Percentiles rank a stretch among this genome's conserved stretches.
These are phyloP conservation scores for Aleurites moluccanus DNA, from an alignment of 441 rosid genomes.

Conservation along the genomic window DNA sequence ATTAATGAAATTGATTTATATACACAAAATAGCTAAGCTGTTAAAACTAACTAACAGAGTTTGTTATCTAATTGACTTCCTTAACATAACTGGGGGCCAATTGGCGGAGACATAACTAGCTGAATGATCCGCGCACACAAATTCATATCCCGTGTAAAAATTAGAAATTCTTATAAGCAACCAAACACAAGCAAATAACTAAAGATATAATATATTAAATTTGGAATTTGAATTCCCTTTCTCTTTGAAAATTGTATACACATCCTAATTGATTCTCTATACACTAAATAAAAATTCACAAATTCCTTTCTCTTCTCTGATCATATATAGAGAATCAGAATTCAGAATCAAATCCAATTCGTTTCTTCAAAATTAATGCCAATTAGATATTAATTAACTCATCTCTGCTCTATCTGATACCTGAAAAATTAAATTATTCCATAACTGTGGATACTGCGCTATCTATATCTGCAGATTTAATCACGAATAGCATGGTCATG, in stretches of 20 bases:
- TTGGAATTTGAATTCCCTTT: background rate
- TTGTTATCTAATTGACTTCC: too few relatives aligned
- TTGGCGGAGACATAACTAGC: too few relatives aligned
- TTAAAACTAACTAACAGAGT: too few relatives aligned
- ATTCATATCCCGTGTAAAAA: background rate
- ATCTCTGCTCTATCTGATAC: too few relatives aligned
- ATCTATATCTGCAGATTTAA: slow-evolving; percentile 18
- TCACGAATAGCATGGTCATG: slow-evolving; percentile 49
- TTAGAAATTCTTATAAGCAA: background rate
- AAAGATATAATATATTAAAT: too few relatives aligned
- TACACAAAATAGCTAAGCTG: too few relatives aligned
- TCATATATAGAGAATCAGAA: background rate
- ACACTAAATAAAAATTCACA: background rate
- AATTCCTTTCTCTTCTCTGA: too few relatives aligned
- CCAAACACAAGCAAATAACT: background rate
- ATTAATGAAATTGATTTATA: too few relatives aligned
- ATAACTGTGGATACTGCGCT: background rate
- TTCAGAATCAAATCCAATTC: background rate
- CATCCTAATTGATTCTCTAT: background rate
- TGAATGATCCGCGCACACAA: too few relatives aligned
- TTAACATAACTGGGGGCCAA: too few relatives aligned
- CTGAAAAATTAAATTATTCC: background rate
- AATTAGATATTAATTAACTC: too few relatives aligned
- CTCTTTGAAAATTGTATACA: background rate
- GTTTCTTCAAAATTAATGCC: too few relatives aligned